Percentiles rank a stretch among this genome's conserved stretches.
Evolutionary conservation across 208 protist species (phyloP).

Genomic region (Leishmania amazonensis): DNA sequence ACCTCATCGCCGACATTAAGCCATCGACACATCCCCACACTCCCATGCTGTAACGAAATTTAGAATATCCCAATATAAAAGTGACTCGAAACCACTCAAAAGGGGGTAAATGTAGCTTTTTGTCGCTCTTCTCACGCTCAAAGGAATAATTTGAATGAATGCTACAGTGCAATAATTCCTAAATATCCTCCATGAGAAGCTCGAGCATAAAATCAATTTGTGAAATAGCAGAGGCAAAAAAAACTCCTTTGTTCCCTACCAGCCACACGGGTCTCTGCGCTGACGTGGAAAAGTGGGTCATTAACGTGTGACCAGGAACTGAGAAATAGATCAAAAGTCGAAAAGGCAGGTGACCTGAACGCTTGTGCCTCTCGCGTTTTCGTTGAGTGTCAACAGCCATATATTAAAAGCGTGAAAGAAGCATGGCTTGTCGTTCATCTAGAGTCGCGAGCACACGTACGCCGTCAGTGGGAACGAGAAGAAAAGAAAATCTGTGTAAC

Average conservation of each 20-base stretch:
- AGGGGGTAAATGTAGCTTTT: neutral
- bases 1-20: neutral
- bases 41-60: neutral
- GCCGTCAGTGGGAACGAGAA: neutral
- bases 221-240: neutral
- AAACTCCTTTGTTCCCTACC: neutral
- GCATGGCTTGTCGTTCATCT: neutral
- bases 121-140: no score
- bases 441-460: neutral
- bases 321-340: neutral
- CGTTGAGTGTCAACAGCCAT: neutral
- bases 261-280: neutral
- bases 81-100: neutral
- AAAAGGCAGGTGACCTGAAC: neutral
- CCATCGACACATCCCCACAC: neutral
- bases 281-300: neutral
- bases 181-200: neutral
- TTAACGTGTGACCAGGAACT: neutral
- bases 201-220: neutral
- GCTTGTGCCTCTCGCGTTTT: neutral
- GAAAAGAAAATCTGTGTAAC: neutral
- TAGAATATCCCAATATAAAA: neutral
- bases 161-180: no score
- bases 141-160: neutral
- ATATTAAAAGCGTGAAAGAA: neutral